phyloP scores from a whole-genome alignment of 140 eudicot species.

The Bidens hawaiensis region DNA sequence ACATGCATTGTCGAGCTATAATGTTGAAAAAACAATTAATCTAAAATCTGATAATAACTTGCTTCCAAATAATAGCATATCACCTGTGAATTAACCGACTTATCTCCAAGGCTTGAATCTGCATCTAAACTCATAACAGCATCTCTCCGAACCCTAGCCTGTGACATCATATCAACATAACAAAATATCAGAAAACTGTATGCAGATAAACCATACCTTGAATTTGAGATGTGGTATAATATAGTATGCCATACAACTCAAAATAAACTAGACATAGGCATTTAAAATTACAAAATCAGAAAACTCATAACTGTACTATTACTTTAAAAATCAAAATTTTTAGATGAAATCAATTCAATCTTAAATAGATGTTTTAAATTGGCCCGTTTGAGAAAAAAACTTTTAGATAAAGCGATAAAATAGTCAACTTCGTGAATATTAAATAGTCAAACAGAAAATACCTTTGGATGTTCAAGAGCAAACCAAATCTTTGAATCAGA shows the following conservation, averaged over 20 bases:
- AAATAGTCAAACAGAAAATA: slow-evolving; percentile 18
- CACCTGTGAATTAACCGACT: slow-evolving; percentile 58
- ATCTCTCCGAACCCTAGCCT: slow-evolving; percentile 79
- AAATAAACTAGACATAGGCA: slow-evolving; percentile 1
- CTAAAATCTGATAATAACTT: neutral
- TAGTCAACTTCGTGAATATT: neutral
- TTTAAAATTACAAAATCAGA: neutral
- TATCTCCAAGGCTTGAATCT: slow-evolving; percentile 30
- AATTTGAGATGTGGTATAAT: neutral
- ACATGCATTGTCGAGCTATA: slow-evolving; percentile 7
- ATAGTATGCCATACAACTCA: neutral
- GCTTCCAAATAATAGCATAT: slow-evolving; percentile 1
- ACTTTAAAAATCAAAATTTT: neutral
- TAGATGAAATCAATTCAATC: neutral
- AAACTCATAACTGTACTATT: neutral
- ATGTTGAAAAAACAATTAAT: slow-evolving; percentile 1
- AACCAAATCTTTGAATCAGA: slow-evolving; percentile 75
- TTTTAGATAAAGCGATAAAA: neutral
- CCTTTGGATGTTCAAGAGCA: slow-evolving; percentile 94
- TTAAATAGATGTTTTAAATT: neutral
- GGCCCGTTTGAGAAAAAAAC: neutral
- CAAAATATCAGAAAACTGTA: slow-evolving; percentile 6
- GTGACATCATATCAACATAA: slow-evolving; percentile 14
- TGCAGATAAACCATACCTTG: neutral
- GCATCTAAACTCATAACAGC: slow-evolving; percentile 58